Evolutionary conservation across 768 basidiomycete species (phyloP), one percentile per base, ranked within the genome.

Genomic region (Mycena rosella): DNA sequence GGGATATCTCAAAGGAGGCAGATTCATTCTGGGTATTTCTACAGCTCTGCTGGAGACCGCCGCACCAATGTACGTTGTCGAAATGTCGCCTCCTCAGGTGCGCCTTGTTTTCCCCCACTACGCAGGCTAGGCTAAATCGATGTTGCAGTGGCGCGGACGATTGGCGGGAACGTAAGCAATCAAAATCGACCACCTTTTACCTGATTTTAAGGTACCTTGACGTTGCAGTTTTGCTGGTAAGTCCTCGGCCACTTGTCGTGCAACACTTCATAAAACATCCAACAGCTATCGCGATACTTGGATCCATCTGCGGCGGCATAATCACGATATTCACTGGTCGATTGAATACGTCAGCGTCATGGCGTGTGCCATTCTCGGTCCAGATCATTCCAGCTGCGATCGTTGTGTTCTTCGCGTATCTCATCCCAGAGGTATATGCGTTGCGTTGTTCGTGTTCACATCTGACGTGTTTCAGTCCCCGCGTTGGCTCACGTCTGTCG

Each of bases 81-180:
- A 90, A 74, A 86, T 89, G 75, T 84, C 86, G 15, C 89, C 89
- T 49, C 86, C 87, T 20, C 85, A 86, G 69, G 82, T 81, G 68
- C 48, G 73, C 65, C 15, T 8, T 47, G 11, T 15, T 7, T n/a
- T 47, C 24, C 3, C 20, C 44, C 11, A 32, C 5, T 14, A 32
- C 9, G 45, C 1, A 10, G 22, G 22, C 11, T 22, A 6, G 6
- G 2, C 17, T 52, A 26, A 34, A 52, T 52, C 6, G 1, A 36
- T 52, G n/a, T 34, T 24, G 0, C 38, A 82, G 78, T 88, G 85
- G 86, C 79, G 86, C 68, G 86, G 85, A 59, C 79, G 83, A 34
- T 74, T 87, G 72, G 83, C 85, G 44, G 86, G 84, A 60, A 73
- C 86, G 81, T 86, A 75, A 78, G 84, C 77, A 64, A n/a, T 57